Base-by-base conservation (phyloP, 2,329 filamentous ascomycete species). In the Chrysoporthe cubensis region DNA sequence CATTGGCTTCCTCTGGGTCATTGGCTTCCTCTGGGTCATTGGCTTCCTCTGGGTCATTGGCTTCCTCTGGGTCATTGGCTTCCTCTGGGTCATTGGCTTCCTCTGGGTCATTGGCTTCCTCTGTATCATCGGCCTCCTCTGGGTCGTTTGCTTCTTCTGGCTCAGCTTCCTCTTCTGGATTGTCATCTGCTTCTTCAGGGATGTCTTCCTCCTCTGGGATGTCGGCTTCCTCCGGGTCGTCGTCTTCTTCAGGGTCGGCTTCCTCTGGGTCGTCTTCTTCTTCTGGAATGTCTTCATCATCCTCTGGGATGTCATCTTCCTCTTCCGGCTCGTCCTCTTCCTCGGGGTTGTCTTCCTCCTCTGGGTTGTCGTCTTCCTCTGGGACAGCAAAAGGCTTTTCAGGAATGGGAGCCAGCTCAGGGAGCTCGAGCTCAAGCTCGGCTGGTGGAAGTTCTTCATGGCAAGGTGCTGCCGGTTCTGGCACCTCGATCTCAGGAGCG, bases 381-480 rank as follows among this genome's bases (percentile, higher is more conserved):
- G 50, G 50, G 21, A 54, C 21, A 4, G 50, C 7, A 2, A 32
- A 54, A n/a, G 32, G 50, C 21, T 13, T 32, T 32, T 13, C 16
- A 44, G 21, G 21, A 18, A 32, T 18, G 6, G 42, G 40, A 6
- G 9, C 14, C 4, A 61, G 58, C 58, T 44, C 58, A 18, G 43
- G 42, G 37, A 37, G 59, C 26, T 48, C 54, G 37, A 37, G 59
- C 26, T 48, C 54, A 57, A 40, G 34, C 54, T 57, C 54, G 16
- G 16, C 8, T 40, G 54, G 54, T 1, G 54, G 54, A 4, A 40
- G 54, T 13, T 40, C 54, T 6, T 57, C 54, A 37, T 57, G 54
- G 54, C 54, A 57, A n/a, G 54, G 16, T n/a, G 34, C 32, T 7
- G 34, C 32, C 32, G 32, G 34, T 57, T 57, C 54, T 3, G 34